These are phyloP conservation scores for Santalum album DNA, from an alignment of 164 flowering plant species.

Conservation along the genomic window DNA sequence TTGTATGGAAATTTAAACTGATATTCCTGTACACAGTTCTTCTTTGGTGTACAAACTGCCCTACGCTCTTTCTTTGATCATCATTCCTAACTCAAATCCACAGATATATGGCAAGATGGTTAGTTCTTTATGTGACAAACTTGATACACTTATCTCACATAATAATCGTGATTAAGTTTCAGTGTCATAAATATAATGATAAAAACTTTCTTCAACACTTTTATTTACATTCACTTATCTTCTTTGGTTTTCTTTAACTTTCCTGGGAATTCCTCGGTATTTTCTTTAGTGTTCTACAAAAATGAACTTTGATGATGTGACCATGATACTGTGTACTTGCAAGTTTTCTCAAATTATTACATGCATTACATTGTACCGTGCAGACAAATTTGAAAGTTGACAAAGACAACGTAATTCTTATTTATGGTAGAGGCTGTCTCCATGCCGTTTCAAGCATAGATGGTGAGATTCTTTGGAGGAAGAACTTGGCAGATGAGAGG, in stretches of 20 bases:
- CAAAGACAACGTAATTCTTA: conserved; percentile 55
- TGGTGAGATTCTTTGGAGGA: conserved; percentile 80
- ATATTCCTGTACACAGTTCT: not conserved
- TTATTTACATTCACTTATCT: not conserved
- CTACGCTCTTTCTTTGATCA: not conserved
- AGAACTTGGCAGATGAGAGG: conserved; percentile 62
- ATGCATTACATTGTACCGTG: conserved; percentile 8
- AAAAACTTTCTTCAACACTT: not conserved
- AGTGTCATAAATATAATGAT: no score
- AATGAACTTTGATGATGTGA: no score
- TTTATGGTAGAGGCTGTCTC: conserved; percentile 58
- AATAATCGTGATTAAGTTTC: not conserved
- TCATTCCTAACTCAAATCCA: not conserved
- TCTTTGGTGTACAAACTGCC: no score
- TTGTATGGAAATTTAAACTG: not conserved
- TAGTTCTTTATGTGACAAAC: not conserved
- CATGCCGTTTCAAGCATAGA: conserved; percentile 84
- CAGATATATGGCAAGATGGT: not conserved
- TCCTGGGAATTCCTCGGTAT: no score
- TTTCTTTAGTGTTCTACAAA: no score
- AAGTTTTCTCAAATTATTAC: not conserved
- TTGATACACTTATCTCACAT: not conserved
- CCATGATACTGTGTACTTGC: not conserved
- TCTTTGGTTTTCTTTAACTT: not conserved
- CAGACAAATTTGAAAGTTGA: conserved; percentile 57